phyloP scores from a whole-genome alignment of 371 early-diverging fungal species.

The Chytridiales sp. region DNA sequence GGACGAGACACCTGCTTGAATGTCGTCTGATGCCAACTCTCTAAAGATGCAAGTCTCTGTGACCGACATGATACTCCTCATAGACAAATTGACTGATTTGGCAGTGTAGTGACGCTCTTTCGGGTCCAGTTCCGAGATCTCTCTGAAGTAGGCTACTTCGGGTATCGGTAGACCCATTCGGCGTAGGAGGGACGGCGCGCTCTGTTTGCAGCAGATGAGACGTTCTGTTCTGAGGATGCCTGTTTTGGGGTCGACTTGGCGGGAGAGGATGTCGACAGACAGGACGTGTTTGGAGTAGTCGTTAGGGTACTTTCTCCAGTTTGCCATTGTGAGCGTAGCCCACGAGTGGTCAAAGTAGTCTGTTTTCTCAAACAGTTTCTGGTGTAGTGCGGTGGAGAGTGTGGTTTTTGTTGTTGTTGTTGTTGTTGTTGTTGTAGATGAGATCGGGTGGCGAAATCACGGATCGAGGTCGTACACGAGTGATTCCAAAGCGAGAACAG shows the following conservation, averaged over 20 bases:
- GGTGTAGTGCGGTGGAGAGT: no score
- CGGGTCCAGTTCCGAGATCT: conserved; percentile 83
- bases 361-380: conserved; percentile 74
- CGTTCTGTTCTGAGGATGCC: conserved; percentile 88
- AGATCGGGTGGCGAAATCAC: no score
- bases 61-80: conserved; percentile 71
- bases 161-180: conserved; percentile 40
- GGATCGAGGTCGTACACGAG: no score
- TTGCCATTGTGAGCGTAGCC: conserved; percentile 83
- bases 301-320: conserved; percentile 97
- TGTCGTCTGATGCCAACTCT: no score
- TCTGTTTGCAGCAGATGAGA: conserved; percentile 83
- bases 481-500: no score
- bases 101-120: conserved; percentile 66
- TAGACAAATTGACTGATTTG: conserved; percentile 45
- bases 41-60: conserved; percentile 80
- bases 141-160: conserved; percentile 78
- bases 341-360: conserved; percentile 76
- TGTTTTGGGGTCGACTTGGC: conserved; percentile 75
- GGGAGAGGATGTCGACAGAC: conserved; percentile 83
- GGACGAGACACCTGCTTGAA: no score
- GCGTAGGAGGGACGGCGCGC: conserved; percentile 63
- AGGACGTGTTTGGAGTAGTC: conserved; percentile 86
- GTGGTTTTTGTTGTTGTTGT: no score
- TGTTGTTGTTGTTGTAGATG: no score